Base-by-base conservation (phyloP, 139 green algal genomes). In the Chlamydomonas eustigma region DNA sequence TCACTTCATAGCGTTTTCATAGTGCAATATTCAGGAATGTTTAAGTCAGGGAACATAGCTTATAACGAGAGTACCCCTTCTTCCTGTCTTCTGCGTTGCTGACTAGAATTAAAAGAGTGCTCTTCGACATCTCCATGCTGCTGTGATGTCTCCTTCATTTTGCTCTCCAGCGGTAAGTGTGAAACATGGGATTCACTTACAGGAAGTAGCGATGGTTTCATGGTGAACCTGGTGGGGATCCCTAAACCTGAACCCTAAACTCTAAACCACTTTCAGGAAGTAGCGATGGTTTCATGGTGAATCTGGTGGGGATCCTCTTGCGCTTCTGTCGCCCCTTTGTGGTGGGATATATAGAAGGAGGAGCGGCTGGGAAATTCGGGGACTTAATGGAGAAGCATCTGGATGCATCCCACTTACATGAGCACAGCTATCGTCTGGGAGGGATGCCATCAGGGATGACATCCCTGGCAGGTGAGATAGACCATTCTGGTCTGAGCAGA, bases 321-420 rank as follows among this genome's bases (percentile, higher is more conserved):
- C 58, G 58, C 58, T 70, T 70, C 58, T 70, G 58, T 35, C 58
- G 58, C 58, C 58, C 58, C 25, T 70, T 70, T 70, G 58, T 70
- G 25, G 18, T 6, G 6, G 58, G 58, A 5, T 70, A 35, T 6
- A 24, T 70, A 6, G 58, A 70, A 28, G 58, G 58, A 22, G 58
- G 58, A 28, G 58, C 58, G 58, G 28, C 58, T 5, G 58, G 58
- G 8, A 70, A 70, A 28, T 70, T 70, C 28, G 58, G 58, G 8
- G 58, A 70, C 58, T 22, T 70, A 28, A 32, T 70, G 25, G 28
- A 35, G 25, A 8, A 22, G 6, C 58, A 70, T 28, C 58, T 70
- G 58, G 58, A 70, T 28, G 25, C 58, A 22, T 22, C 6, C 25
- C 34, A 70, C 18, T 70, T 58, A 12, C 12, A 12, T 12, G 44